These are phyloP conservation scores for Colletotrichum endophyticum DNA, from an alignment of 2,329 filamentous ascomycete genomes.

Conservation along the genomic window DNA sequence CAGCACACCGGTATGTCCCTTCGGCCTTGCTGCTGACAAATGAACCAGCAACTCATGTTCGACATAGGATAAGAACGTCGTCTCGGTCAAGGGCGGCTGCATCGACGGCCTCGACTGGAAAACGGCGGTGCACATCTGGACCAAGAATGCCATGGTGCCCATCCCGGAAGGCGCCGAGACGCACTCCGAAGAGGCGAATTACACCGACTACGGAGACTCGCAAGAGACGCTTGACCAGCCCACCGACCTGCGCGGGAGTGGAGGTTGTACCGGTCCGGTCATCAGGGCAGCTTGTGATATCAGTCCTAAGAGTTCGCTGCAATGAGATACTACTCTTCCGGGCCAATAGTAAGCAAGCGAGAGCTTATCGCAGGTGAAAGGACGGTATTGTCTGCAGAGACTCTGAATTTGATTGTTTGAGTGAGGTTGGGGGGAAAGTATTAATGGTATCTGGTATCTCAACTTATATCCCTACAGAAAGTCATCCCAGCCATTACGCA, in stretches of 20 bases:
- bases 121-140: slow-evolving; percentile 70
- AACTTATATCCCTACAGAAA: not conserved
- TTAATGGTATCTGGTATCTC: not conserved
- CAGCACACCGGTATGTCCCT: slow-evolving; percentile 54
- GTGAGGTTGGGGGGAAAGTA: not conserved
- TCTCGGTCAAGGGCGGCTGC: slow-evolving; percentile 72
- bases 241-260: slow-evolving; percentile 37
- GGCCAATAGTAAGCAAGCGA: not conserved
- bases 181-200: slow-evolving; percentile 57
- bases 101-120: slow-evolving; percentile 67
- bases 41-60: not conserved
- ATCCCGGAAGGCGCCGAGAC: slow-evolving; percentile 69
- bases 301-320: slow-evolving; percentile 19
- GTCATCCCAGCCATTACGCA: not conserved
- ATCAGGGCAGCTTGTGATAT: slow-evolving; percentile 31
- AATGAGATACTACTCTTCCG: not conserved
- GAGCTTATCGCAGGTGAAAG: fast-evolving
- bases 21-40: not conserved
- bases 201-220: slow-evolving; percentile 44
- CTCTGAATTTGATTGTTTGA: not conserved
- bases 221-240: slow-evolving; percentile 57
- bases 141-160: slow-evolving; percentile 69
- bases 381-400: not conserved
- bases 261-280: slow-evolving; percentile 7
- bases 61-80: slow-evolving; percentile 58